Evolutionary conservation across 202 grass and related monocot genomes (phyloP).

Genomic region (Hordeum pubiflorum): DNA sequence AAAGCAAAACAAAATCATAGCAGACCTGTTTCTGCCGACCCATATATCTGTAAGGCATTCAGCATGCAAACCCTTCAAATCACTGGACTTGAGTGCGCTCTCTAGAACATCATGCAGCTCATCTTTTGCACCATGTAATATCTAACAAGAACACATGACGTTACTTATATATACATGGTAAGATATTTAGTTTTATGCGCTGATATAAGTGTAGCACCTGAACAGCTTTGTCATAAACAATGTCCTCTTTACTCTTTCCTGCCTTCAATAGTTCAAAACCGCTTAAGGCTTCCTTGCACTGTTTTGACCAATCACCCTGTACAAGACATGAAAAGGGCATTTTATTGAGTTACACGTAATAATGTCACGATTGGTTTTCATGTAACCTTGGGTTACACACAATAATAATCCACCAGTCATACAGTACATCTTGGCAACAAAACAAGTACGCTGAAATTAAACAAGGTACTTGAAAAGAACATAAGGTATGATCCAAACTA

Average conservation of each 20-base stretch:
- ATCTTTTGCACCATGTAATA: constrained; percentile 79
- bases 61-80: constrained; percentile 74
- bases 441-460: background rate
- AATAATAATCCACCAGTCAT: background rate
- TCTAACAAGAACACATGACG: constrained; percentile 41
- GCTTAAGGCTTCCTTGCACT: constrained; percentile 64
- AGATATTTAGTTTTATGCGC: constrained; percentile 1
- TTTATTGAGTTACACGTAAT: constrained; percentile 2
- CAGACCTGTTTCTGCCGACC: constrained; percentile 72
- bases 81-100: constrained; percentile 53
- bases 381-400: background rate
- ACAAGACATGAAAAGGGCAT: constrained; percentile 23
- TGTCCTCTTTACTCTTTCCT: constrained; percentile 69
- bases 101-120: constrained; percentile 56
- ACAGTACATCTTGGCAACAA: background rate
- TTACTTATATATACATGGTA: background rate
- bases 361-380: background rate
- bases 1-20: background rate
- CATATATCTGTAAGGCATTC: constrained; percentile 98
- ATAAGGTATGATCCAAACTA: background rate
- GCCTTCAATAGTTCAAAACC: constrained; percentile 56
- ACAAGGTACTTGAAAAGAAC: background rate
- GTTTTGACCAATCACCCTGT: constrained; percentile 76
- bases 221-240: constrained; percentile 78
- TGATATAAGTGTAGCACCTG: constrained; percentile 42